Conservation (phyloP, 1,139 yeast species). For the Pichia sp. region DNA sequence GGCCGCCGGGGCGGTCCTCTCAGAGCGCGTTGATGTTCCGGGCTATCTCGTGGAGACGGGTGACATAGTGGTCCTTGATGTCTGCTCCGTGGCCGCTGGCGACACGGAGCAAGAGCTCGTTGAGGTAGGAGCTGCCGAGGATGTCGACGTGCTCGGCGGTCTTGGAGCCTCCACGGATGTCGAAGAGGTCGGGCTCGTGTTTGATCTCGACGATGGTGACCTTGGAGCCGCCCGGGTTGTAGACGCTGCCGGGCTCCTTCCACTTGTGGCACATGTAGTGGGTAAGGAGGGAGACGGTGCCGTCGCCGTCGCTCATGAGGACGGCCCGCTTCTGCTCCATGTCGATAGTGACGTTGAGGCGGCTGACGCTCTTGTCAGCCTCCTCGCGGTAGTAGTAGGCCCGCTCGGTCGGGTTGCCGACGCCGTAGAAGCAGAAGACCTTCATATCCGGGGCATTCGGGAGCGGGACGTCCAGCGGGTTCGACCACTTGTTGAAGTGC, state of each 20-base stretch:
- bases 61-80: conserved; percentile 56
- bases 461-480: conserved; percentile 85
- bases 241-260: conserved; percentile 66
- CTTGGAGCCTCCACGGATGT: conserved; percentile 94
- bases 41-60: conserved; percentile 60
- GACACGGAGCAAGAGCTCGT: conserved; percentile 75
- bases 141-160: conserved; percentile 98
- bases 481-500: conserved; percentile 77
- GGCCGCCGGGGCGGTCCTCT: neutral
- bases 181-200: conserved; percentile 91
- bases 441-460: conserved; percentile 94
- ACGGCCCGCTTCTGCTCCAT: conserved; percentile 57
- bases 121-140: conserved; percentile 86
- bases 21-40: conserved; percentile 30
- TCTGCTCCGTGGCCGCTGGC: conserved; percentile 74
- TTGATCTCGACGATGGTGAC: conserved; percentile 85
- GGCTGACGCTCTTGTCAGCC: conserved; percentile 38
- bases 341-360: conserved; percentile 66
- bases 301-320: conserved; percentile 87
- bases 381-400: conserved; percentile 81
- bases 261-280: conserved; percentile 81
- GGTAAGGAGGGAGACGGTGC: conserved; percentile 83
- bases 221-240: conserved; percentile 70
- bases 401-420: conserved; percentile 92
- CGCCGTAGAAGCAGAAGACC: conserved; percentile 86